phyloP scores from a whole-genome alignment of 2,329 filamentous ascomycete species.

The Xylariaceae sp. region DNA sequence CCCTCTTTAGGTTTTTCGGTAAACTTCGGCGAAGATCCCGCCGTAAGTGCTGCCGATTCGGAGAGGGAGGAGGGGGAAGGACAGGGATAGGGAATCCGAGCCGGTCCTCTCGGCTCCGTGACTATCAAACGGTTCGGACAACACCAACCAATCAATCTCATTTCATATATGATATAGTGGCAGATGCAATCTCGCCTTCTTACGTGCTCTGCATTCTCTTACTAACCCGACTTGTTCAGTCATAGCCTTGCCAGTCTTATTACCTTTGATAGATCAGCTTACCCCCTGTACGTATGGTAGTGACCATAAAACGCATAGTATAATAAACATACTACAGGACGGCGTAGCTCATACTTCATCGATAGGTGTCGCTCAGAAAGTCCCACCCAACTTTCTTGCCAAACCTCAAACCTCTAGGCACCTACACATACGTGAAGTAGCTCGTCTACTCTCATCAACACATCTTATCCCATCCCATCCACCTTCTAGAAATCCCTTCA shows the following conservation, averaged over 20 bases:
- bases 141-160: not conserved
- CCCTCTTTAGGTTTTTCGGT: constrained; percentile 4
- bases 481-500: not conserved
- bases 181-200: not conserved
- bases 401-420: not conserved
- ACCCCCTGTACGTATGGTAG: not conserved
- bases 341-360: not conserved
- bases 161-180: not conserved
- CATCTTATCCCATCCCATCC: not conserved
- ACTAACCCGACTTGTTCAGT: not conserved
- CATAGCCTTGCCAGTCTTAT: constrained; percentile 2
- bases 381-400: too few species aligned
- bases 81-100: too few species aligned
- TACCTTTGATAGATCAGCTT: constrained; percentile 5
- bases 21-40: constrained; percentile 10
- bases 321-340: not conserved
- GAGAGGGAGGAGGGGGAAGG: too few species aligned
- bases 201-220: not conserved
- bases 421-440: not conserved
- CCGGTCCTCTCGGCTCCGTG: constrained; percentile 12
- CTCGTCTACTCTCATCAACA: too few species aligned
- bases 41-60: constrained; percentile 9
- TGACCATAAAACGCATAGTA: not conserved
- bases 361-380: too few species aligned
- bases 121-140: constrained; percentile 1